Base-by-base conservation (phyloP, 164 flowering plant species). In the Sedum album region DNA sequence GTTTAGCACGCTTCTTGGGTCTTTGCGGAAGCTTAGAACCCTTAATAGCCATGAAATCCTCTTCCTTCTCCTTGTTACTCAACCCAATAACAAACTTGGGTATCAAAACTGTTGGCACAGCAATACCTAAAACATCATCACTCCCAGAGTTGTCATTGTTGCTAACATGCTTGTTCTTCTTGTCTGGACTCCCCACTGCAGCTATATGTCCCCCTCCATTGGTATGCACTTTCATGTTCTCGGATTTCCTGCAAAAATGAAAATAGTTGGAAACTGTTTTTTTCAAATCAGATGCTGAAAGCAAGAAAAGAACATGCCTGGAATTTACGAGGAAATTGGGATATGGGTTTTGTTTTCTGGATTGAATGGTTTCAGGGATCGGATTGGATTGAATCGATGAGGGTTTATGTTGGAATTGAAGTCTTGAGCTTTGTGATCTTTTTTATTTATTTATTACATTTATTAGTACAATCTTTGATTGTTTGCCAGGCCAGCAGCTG, bases 21-120 rank as follows among this genome's bases (percentile, higher is more conserved):
- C 98, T 79, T 66, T 90, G 98, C 31, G 98, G 96, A 0, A 86
- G 83, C 76, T 88, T 93, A 17, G 95, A 88, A 6, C 98, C 98
- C 68, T 93, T 90, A n/a, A 93, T 79, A 42, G 85, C 90, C 83
- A 87, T 69, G 79, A 93, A 93, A 74, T 93, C 98, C 67, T 93
- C 98, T 70, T 93, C 98, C 68, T 93, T 93, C 84, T 93, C 98
- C 68, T 93, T 87, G 60, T 84, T 88, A 2, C 95, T 88, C 51
- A 93, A 75, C 9, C 84, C 85, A 69, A 93, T 85, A 80, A 77
- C 83, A 69, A 93, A 86, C 76, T 85, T 90, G 8, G 92, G 90
- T 5, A 91, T 89, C 97, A 93, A 93, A 5, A 81, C 30, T n/a
- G n/a, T n/a, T n/a, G 80, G 77, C 36, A 76, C 71, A 68, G 79